Evolutionary conservation across 2,329 filamentous ascomycete species (phyloP), one percentile per base, ranked within the genome.

Genomic region (Neonectria hederae): DNA sequence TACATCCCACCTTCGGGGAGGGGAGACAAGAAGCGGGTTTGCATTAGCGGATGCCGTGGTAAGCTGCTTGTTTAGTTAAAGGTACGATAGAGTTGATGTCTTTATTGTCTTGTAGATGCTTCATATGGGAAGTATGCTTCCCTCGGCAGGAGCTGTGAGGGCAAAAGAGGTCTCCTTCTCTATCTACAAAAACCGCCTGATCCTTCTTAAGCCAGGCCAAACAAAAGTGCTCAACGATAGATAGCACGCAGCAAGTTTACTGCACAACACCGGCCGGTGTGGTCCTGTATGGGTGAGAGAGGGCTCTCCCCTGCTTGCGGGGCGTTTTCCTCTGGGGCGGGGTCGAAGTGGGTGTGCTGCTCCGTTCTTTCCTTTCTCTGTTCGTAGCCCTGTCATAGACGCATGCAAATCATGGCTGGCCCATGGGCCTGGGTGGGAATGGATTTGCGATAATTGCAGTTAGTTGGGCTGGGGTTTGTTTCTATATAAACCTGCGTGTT

Each of bases 41-140:
- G 65, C 67, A 68, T 66, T 69, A 68, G 58, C 62, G 55, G 43
- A 65, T 46, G 49, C 58, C 56, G 14, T 17, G 17, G 17, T 7
- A 5, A 38, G 35, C 35, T 38, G 14, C n/a, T n/a, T n/a, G n/a
- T n/a, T n/a, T n/a, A n/a, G n/a, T n/a, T n/a, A n/a, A n/a, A 13
- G 22, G 22, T 42, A 5, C n/a, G 38, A 42, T 11, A 21, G 8
- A 42, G 8, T 7, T 38, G n/a, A 42, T 9, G 38, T 42, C 38
- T 17, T n/a, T 38, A n/a, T 38, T 21, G n/a, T 42, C n/a, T 21
- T 42, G 38, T n/a, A 3, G 17, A 5, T 10, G 17, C 7, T 38
- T 38, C 6, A 17, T 7, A 8, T 10, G n/a, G 7, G 8, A 21
- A 10, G n/a, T 10, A 11, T 42, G 17, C 3, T 19, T 19, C n/a